Conservation (phyloP, 805 yeast genomes). For the Sungouiella blattae region DNA sequence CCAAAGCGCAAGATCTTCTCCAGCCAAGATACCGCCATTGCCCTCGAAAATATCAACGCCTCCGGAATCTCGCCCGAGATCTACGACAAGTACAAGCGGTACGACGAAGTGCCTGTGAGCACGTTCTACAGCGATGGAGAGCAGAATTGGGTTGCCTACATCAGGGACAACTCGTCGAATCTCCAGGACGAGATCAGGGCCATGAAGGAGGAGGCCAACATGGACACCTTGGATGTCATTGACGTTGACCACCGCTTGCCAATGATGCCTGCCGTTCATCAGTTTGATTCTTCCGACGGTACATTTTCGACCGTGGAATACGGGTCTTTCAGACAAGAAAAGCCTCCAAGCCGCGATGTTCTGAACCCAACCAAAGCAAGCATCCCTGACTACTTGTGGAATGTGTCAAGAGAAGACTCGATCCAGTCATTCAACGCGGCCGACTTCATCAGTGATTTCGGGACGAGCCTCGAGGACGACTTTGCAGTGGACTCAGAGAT, state of each 20-base stretch:
- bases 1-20: slow-evolving; percentile 1
- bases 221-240: slow-evolving; percentile 11
- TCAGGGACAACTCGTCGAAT: slow-evolving; percentile 24
- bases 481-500: slow-evolving; percentile 17
- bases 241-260: neutral
- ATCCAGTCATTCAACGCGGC: slow-evolving; percentile 25
- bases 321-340: slow-evolving; percentile 2
- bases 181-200: slow-evolving; percentile 21
- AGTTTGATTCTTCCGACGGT: slow-evolving; percentile 5
- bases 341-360: neutral
- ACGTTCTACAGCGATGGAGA: slow-evolving; percentile 18
- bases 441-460: slow-evolving; percentile 25
- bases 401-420: slow-evolving; percentile 15
- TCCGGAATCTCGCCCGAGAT: slow-evolving; percentile 5
- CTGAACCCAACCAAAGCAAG: neutral
- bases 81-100: slow-evolving; percentile 11
- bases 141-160: slow-evolving; percentile 21
- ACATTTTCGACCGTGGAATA: slow-evolving; percentile 7
- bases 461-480: slow-evolving; percentile 16
- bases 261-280: neutral
- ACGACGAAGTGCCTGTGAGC: slow-evolving; percentile 12
- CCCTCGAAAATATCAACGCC: slow-evolving; percentile 6
- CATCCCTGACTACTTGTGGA: neutral
- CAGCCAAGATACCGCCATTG: slow-evolving; percentile 3
- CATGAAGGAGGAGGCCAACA: slow-evolving; percentile 17